phyloP scores from a whole-genome alignment of 257 asterid genomes.

The Ilex aquifolium region DNA sequence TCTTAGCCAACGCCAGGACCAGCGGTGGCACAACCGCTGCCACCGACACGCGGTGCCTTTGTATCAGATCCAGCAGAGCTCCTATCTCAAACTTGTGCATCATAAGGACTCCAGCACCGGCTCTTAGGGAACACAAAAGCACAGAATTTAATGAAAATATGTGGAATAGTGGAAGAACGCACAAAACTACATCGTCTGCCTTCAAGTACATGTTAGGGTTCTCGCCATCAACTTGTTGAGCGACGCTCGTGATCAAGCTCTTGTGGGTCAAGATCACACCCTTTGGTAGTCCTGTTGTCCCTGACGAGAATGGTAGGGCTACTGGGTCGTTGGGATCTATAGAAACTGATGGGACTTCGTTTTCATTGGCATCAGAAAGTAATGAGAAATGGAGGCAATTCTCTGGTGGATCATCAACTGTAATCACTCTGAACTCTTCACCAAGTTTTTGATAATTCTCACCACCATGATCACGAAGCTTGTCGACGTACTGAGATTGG shows the following conservation, averaged over 20 bases:
- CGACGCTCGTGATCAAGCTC: constrained; percentile 64
- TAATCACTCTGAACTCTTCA: constrained; percentile 41
- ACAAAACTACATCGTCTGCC: constrained; percentile 49
- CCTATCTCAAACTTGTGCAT: constrained; percentile 77
- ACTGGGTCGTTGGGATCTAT: constrained; percentile 55
- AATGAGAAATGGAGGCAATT: constrained; percentile 55
- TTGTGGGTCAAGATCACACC: constrained; percentile 74
- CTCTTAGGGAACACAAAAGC: constrained; percentile 55
- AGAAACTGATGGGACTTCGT: constrained; percentile 24
- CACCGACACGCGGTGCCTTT: constrained; percentile 57
- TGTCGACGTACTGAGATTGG: constrained; percentile 60
- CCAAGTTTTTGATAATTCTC: constrained; percentile 30
- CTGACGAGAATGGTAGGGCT: constrained; percentile 75
- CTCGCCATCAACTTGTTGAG: constrained; percentile 79
- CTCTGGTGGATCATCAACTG: constrained; percentile 51
- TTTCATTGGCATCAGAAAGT: constrained; percentile 35
- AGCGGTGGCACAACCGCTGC: constrained; percentile 88
- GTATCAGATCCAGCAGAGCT: constrained; percentile 52
- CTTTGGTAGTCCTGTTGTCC: constrained; percentile 77
- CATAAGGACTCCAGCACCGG: constrained; percentile 53
- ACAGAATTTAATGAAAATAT: constrained; percentile 61
- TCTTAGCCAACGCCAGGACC: constrained; percentile 72
- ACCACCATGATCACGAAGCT: constrained; percentile 32
- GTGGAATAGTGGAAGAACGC: constrained; percentile 74
- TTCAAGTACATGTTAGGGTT: constrained; percentile 62